A percentile compares a stretch with the other conserved stretches of the same genome.
phyloP scores from a whole-genome alignment of 2,329 filamentous ascomycete genomes.

The Trichophaea hybrida region DNA sequence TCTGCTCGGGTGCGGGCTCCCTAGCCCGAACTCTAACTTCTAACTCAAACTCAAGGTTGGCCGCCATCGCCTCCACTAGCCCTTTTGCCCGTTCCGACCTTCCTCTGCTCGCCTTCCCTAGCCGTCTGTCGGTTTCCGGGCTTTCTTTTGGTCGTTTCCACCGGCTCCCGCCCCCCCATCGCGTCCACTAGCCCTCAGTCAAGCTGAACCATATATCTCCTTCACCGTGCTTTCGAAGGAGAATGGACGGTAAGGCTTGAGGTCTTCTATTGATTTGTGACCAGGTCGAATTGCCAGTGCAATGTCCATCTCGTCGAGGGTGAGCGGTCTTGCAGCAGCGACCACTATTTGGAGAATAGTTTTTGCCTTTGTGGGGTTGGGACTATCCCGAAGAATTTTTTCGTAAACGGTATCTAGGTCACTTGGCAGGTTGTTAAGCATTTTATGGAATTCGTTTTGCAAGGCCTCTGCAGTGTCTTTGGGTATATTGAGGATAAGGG shows the following conservation, averaged over 20 bases:
- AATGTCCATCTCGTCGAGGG: constrained; percentile 17
- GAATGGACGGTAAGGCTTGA: constrained; percentile 12
- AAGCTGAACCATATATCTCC: constrained; percentile 20
- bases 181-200: no score
- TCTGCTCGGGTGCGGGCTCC: no score
- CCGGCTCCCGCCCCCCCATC: no score
- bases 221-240: constrained; percentile 20
- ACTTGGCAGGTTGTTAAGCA: constrained; percentile 19
- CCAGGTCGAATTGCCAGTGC: constrained; percentile 14
- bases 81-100: no score
- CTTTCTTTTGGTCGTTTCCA: no score
- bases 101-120: no score
- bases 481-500: constrained; percentile 20
- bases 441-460: constrained; percentile 11
- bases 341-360: constrained; percentile 21
- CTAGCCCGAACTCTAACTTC: no score
- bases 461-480: constrained; percentile 12
- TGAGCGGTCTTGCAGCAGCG: constrained; percentile 20
- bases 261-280: constrained; percentile 14
- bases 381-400: constrained; percentile 14
- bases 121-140: no score
- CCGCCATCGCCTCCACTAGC: no score
- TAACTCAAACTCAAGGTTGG: no score
- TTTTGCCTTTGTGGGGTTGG: constrained; percentile 6
- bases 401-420: constrained; percentile 19